Evolutionary conservation across 768 basidiomycete species (phyloP), one percentile per base, ranked within the genome.

Genomic region (Saitozyma podzolica): DNA sequence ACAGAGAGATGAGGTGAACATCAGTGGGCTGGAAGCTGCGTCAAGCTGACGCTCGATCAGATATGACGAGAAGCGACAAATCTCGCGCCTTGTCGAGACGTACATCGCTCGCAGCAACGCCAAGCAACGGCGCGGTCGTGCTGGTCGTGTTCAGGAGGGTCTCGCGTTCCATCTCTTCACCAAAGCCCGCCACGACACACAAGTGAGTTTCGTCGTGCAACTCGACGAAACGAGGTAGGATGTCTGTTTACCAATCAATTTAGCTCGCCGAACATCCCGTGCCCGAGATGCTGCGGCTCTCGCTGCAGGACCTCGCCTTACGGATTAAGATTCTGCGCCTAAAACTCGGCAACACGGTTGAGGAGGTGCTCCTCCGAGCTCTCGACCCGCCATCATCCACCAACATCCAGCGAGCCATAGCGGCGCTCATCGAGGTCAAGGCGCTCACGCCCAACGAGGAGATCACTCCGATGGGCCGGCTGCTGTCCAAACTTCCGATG

Each of bases 141-240:
- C 94, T 19, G 94, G 95, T 40, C 89, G 95, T 74, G 92, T 96
- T 5, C 91, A 87, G 70, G 81, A 84, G 56, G 95, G 95, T 4
- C 78, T 97, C 42, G 94, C 92, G 70, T 99, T 95, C 81, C 96
- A 98, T 78, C 84, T 99, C 2, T 99, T 97, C 82, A 95, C 93
- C 0, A 92, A 88, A 79, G 80, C 84, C 47, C 84, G 91, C 47
- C 88, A 93, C 71, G 94, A 97, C 69, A 88, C 84, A 9, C 85
- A 87, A 81, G 91, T 82, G 48, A 42, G 77, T 85, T 37, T 13
- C n/a, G 3, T 42, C 49, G 50, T 6, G 16, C 8, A 16, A 19
- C 41, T 9, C 2, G 42, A 42, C 54, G 37, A 60, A 10, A 19
- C 10, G 14, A 29, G 29, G 29, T 29, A 29, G 29, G 29, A 37